Percentiles rank a stretch among this genome's conserved stretches.
Evolutionary conservation across 2,329 filamentous ascomycete genomes (phyloP).

Genomic region (Sporothrix dimorphospora): DNA sequence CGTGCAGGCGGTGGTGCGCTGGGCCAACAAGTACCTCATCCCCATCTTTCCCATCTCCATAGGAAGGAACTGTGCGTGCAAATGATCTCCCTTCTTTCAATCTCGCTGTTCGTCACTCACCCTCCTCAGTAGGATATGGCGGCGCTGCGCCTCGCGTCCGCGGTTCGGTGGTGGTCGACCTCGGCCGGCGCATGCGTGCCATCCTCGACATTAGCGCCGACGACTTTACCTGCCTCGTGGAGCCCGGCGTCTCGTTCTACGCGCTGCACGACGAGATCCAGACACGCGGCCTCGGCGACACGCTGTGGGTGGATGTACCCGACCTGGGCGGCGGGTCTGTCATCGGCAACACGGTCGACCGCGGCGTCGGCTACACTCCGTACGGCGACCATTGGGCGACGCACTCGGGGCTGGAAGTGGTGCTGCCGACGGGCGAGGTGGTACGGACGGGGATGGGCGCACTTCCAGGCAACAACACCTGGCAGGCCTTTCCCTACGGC

Average conservation of each 20-base stretch:
- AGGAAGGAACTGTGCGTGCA: slow-evolving; percentile 45
- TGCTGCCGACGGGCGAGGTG: slow-evolving; percentile 49
- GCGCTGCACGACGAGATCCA: slow-evolving; percentile 46
- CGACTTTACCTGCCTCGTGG: slow-evolving; percentile 54
- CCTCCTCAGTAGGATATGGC: slow-evolving; percentile 49
- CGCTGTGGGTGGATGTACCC: slow-evolving; percentile 49
- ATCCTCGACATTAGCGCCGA: slow-evolving; percentile 56
- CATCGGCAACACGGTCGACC: slow-evolving; percentile 51
- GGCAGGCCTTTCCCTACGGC: slow-evolving; percentile 45
- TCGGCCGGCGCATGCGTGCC: slow-evolving; percentile 56
- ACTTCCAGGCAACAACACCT: slow-evolving; percentile 45
- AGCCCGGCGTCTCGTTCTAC: slow-evolving; percentile 59
- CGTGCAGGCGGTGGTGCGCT: slow-evolving; percentile 50
- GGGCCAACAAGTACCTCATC: slow-evolving; percentile 37
- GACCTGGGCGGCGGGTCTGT: slow-evolving; percentile 49
- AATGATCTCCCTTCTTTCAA: too few relatives aligned
- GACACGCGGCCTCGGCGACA: slow-evolving; percentile 41
- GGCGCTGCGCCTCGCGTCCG: slow-evolving; percentile 56
- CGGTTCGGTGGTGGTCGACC: slow-evolving; percentile 53
- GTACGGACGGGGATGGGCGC: slow-evolving; percentile 54
- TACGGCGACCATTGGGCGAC: slow-evolving; percentile 47
- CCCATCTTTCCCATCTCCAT: slow-evolving; percentile 55
- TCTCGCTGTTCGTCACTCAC: too few relatives aligned
- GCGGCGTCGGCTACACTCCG: slow-evolving; percentile 52
- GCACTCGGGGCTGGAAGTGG: slow-evolving; percentile 40